These are phyloP conservation scores for Bruguiera sexangula DNA, from an alignment of 345 rosid genomes.

Conservation along the genomic window DNA sequence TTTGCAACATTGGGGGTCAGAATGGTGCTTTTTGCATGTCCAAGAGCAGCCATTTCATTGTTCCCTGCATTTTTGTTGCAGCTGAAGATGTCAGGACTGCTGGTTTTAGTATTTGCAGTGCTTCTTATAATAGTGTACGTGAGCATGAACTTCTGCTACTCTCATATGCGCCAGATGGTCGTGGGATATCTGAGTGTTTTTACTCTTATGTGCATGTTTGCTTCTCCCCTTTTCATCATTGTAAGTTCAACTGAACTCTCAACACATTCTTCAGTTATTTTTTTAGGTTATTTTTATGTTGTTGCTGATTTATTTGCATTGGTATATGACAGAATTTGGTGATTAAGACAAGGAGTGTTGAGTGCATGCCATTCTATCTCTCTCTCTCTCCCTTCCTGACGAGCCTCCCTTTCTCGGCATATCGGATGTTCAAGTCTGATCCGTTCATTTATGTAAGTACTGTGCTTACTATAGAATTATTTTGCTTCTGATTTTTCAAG, in stretches of 20 bases:
- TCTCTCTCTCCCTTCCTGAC: constrained; percentile 46
- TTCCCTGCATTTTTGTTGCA: constrained; percentile 20
- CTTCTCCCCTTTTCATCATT: constrained; percentile 46
- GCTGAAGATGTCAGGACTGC: constrained; percentile 45
- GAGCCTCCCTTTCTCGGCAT: constrained; percentile 44
- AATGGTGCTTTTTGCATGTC: background rate
- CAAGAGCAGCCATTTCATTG: too few species aligned
- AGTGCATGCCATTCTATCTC: constrained; percentile 54
- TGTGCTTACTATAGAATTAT: background rate
- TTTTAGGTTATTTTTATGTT: background rate
- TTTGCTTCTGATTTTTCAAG: background rate
- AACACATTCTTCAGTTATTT: background rate
- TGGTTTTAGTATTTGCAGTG: constrained; percentile 26
- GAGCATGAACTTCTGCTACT: constrained; percentile 31
- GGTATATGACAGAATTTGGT: constrained; percentile 40
- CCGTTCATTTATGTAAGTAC: constrained; percentile 43
- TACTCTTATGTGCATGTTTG: constrained; percentile 50
- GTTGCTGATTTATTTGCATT: background rate
- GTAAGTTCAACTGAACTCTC: constrained; percentile 25
- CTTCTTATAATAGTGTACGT: constrained; percentile 27
- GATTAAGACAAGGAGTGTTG: constrained; percentile 43
- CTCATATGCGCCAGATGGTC: constrained; percentile 27
- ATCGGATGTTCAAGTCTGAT: constrained; percentile 40
- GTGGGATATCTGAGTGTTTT: constrained; percentile 50
- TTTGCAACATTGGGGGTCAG: background rate